These are phyloP conservation scores for Ogataea dorogensis DNA, from an alignment of 805 yeast species.

Conservation along the genomic window DNA sequence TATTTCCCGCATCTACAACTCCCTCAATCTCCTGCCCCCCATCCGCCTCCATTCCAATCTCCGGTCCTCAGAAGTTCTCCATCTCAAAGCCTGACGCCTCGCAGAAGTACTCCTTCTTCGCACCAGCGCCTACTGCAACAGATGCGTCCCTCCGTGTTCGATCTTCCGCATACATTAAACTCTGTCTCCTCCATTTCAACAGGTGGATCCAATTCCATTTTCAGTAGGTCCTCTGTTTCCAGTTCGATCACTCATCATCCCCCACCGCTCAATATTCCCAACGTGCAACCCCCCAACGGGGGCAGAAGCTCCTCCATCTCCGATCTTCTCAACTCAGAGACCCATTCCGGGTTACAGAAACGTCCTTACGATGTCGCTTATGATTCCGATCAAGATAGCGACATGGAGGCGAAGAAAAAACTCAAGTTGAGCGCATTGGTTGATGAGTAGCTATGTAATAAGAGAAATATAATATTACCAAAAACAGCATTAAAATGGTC, in stretches of 20 bases:
- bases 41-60: slow-evolving; percentile 9
- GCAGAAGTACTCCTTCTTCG: slow-evolving; percentile 16
- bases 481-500: slow-evolving; percentile 26
- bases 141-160: slow-evolving; percentile 21
- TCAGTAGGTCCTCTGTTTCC: slow-evolving; percentile 24
- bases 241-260: slow-evolving; percentile 19
- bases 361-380: slow-evolving; percentile 8
- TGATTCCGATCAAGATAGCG: slow-evolving; percentile 5
- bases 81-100: slow-evolving; percentile 14
- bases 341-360: slow-evolving; percentile 13
- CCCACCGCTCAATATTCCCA: slow-evolving; percentile 3
- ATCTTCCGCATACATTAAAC: slow-evolving; percentile 18
- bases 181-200: slow-evolving; percentile 27
- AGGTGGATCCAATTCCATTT: slow-evolving; percentile 26
- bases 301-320: slow-evolving; percentile 32
- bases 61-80: slow-evolving; percentile 12
- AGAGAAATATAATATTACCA: too few relatives aligned
- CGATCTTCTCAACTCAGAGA: slow-evolving; percentile 25
- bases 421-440: slow-evolving; percentile 14
- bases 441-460: slow-evolving; percentile 6
- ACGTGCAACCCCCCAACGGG: slow-evolving; percentile 3
- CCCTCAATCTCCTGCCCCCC: slow-evolving; percentile 19
- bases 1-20: slow-evolving; percentile 6
- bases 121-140: slow-evolving; percentile 13
- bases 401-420: slow-evolving; percentile 11